Evolutionary conservation across 202 grass and related monocot species (phyloP), one percentile per base, ranked within the genome.

Genomic region (Elaeis oleifera): DNA sequence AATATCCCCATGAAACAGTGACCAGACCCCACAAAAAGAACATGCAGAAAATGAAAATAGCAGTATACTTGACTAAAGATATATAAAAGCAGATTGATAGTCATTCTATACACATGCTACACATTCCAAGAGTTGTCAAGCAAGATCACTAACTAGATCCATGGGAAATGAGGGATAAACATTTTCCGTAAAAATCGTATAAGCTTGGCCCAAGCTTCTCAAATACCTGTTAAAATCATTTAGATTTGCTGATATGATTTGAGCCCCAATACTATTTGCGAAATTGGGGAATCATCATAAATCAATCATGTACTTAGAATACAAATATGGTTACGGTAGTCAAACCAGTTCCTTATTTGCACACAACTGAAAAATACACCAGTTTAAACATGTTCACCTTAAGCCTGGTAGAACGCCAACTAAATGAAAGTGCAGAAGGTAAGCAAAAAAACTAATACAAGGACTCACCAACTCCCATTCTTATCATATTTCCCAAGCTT

Each of bases 321-420:
- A 92, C 94, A 97, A 61, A 97, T 92, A 97, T 97, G 92, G 74
- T 92, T 97, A 92, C 79, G 84, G 86, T 97, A 97, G 84, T 97
- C 88, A 90, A 97, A 97, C 92, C 92, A 97, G 88, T 97, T 89
- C 92, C 88, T 79, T 86, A 92, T 92, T 97, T 97, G 92, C 81
- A 97, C 88, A 92, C 92, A 92, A 92, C 92, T 97, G 88, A 84
- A 97, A 85, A 97, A 31, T 80, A 84, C 70, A 88, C 73, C 88
- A 85, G 24, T 67, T 89, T 73, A 82, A 74, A 78, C 64, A 86
- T 75, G 70, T 84, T 44, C 69, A 83, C 65, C 64, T 85, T 63
- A 68, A 54, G 53, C 60, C 72, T 75, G 48, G 16, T 32, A 67
- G 75, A 54, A 72, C 23, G 59, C 18, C 20, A 49, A 66, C 64